These are phyloP conservation scores for Sporothrix inflata DNA, from an alignment of 2,329 filamentous ascomycete genomes.

Conservation along the genomic window DNA sequence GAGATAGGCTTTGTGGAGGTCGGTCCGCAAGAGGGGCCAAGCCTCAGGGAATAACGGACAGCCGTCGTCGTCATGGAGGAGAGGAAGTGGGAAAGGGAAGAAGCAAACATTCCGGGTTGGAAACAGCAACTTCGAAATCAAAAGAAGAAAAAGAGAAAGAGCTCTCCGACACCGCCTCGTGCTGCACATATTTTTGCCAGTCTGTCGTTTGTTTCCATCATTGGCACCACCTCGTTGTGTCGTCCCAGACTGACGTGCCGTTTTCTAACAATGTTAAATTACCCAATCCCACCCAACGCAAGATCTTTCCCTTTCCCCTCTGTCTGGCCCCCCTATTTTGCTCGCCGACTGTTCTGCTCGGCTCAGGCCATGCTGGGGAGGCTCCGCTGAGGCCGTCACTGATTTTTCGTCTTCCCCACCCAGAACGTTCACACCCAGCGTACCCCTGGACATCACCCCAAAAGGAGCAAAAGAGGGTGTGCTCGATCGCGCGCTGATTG, in stretches of 20 bases:
- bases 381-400: constrained; percentile 4
- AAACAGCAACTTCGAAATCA: no score
- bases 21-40: background rate
- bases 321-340: background rate
- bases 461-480: constrained; percentile 13
- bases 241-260: background rate
- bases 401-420: background rate
- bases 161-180: background rate
- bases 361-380: background rate
- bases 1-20: constrained; percentile 15
- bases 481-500: constrained; percentile 19
- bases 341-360: background rate
- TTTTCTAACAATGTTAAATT: constrained; percentile 2
- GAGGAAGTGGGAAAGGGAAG: no score
- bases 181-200: background rate
- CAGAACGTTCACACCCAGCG: background rate
- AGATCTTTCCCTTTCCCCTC: background rate
- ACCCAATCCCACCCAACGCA: background rate
- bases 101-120: no score
- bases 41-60: background rate
- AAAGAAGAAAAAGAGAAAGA: background rate
- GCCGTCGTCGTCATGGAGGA: background rate
- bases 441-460: background rate
- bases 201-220: background rate
- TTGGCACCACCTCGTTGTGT: no score